Base-by-base conservation (phyloP, 129 eudicot genomes). In the Centrapalus pauciflorus region DNA sequence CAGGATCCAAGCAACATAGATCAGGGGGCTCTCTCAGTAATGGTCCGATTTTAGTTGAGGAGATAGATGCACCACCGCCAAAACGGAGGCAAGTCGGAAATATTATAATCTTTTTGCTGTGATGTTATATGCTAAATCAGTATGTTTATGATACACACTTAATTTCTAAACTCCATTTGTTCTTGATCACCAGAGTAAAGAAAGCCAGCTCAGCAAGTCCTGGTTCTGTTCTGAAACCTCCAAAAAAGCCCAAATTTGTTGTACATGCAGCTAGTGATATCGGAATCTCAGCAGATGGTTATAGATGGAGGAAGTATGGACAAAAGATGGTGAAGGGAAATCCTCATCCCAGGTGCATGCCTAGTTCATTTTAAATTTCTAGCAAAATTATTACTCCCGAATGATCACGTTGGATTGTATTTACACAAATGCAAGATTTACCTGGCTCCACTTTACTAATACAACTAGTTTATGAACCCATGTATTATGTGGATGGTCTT, bases 221-320 rank as follows among this genome's bases (percentile, higher is more conserved):
- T 3, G 90, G 72, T n/a, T 46, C 86, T 59, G 73, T 72, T 51
- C 43, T 62, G 16, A 91, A 84, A 67, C 70, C 83, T 49, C 76
- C 78, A 55, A 91, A 87, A 77, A 86, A 85, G 70, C 88, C 96
- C 8, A 87, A 91, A 58, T 63, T 80, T 51, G 85, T 91, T 62
- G 89, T 91, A 45, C 94, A 85, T 81, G 81, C 90, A 20, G 90
- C 90, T 59, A 83, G 89, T 75, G 88, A 86, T 71, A 81, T 82
- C 30, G 94, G 84, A 54, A 82, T 86, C 26, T 86, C 94, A 49
- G 93, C 85, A 49, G 93, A 85, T 79, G 93, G 92, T 28, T 82
- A 85, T 62, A 85, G 88, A 79, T 85, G 92, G 92, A 79, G 92
- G 68, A 85, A 85, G 40, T 85, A 85, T 67, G 93, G 93, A 17